Conservation (phyloP, 805 yeast genomes). For the Yarrowia sp. region DNA sequence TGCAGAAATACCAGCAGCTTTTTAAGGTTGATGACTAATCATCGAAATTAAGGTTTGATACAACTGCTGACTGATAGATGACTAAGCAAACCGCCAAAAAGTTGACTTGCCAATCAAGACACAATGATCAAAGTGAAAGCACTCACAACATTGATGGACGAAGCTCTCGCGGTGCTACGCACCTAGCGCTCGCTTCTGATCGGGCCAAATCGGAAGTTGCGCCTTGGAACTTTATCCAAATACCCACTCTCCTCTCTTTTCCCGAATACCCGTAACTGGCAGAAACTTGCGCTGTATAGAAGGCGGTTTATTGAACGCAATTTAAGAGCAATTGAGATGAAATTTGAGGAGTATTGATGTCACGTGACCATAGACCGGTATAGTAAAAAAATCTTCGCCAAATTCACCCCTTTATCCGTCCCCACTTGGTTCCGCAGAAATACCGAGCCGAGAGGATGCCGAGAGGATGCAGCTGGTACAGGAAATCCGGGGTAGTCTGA, state of each 20-base stretch:
- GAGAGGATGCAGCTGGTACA: constrained; percentile 20
- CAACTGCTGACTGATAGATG: no score
- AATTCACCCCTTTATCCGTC: neutral
- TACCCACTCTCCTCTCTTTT: neutral
- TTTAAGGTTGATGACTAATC: no score
- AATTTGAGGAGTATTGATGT: no score
- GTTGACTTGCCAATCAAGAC: no score
- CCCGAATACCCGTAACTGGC: constrained; percentile 28
- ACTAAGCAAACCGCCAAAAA: no score
- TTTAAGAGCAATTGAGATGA: neutral
- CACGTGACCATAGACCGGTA: neutral
- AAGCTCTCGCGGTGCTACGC: no score
- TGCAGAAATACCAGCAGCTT: no score
- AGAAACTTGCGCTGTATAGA: constrained; percentile 12
- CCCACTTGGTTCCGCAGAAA: constrained; percentile 2
- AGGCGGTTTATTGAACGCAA: no score
- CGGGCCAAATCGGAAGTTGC: constrained; percentile 15
- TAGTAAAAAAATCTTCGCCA: neutral
- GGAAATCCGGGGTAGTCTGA: constrained; percentile 30
- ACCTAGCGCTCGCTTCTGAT: neutral
- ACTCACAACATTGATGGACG: no score
- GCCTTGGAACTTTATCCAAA: neutral
- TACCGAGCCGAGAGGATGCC: constrained; percentile 35
- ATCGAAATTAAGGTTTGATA: no score
- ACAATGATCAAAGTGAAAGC: no score